Evolutionary conservation across 805 yeast genomes (phyloP).

Genomic region (Huiozyma sinensis): DNA sequence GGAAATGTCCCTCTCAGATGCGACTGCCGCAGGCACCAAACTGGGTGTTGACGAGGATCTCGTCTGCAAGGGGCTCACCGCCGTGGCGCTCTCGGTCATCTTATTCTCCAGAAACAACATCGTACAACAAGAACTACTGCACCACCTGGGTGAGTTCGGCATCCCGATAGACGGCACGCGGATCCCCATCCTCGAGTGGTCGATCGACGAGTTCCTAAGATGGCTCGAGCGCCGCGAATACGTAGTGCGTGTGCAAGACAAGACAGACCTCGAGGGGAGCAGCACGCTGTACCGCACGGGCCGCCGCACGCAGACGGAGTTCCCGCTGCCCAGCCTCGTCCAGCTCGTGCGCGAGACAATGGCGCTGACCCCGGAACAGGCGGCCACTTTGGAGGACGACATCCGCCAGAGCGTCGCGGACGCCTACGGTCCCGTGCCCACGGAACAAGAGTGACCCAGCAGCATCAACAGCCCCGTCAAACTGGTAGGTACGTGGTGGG

Average conservation of each 20-base stretch:
- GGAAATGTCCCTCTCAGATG: conserved; percentile 6
- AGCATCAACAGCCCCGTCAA: too few species aligned
- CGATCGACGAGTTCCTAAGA: conserved; percentile 17
- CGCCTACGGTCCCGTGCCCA: conserved; percentile 9
- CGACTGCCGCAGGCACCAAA: conserved; percentile 9
- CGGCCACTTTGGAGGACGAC: conserved; percentile 10
- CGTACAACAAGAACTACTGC: conserved; percentile 17
- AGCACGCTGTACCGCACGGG: conserved; percentile 18
- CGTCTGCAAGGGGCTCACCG: conserved; percentile 16
- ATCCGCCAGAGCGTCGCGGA: conserved; percentile 19
- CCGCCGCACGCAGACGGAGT: conserved; percentile 21
- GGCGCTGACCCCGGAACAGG: conserved; percentile 11
- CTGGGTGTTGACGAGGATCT: conserved; percentile 14
- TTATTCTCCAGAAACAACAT: conserved; percentile 22
- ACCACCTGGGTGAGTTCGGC: conserved; percentile 16
- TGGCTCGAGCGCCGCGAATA: conserved; percentile 17
- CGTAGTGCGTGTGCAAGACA: conserved; percentile 14
- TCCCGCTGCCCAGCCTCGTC: conserved; percentile 13
- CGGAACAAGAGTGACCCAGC: too few species aligned
- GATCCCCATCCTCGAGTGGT: conserved; percentile 18
- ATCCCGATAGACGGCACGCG: conserved; percentile 18
- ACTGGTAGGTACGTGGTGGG: too few species aligned
- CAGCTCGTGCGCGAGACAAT: conserved; percentile 13
- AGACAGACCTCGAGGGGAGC: conserved; percentile 16
- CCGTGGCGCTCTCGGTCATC: conserved; percentile 13